phyloP scores from a whole-genome alignment of 768 basidiomycete species.

The Trametes coccinea region DNA sequence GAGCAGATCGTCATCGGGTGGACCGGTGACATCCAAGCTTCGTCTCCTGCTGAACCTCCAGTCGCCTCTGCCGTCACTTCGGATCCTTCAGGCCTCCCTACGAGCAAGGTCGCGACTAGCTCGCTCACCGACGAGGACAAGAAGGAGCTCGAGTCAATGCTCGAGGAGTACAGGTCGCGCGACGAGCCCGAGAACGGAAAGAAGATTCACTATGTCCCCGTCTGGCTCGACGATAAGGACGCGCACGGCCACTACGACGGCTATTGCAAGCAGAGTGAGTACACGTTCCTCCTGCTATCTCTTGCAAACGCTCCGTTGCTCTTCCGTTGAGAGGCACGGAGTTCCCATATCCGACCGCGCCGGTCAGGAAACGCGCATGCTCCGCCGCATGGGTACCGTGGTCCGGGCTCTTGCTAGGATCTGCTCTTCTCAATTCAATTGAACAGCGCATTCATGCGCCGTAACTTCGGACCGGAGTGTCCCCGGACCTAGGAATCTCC shows the following conservation, averaged over 20 bases:
- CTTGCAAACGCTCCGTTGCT: conserved; percentile 4
- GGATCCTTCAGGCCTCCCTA: conserved; percentile 17
- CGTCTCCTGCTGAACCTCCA: conserved; percentile 37
- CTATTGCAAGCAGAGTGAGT: conserved; percentile 95
- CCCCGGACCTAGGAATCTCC: conserved; percentile 1
- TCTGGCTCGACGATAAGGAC: conserved; percentile 88
- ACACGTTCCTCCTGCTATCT: background rate
- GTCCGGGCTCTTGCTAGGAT: background rate
- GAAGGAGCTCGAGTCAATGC: conserved; percentile 61
- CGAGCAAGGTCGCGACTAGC: conserved; percentile 45
- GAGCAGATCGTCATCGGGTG: conserved; percentile 93
- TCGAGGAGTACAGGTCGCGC: conserved; percentile 64
- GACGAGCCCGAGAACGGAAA: conserved; percentile 51
- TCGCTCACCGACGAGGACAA: conserved; percentile 63
- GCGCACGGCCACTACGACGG: conserved; percentile 96
- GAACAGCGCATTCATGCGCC: background rate
- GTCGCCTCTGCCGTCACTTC: conserved; percentile 26
- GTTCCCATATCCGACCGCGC: conserved; percentile 10
- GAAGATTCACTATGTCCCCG: conserved; percentile 78
- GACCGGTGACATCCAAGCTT: conserved; percentile 81
- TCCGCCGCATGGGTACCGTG: conserved; percentile 12
- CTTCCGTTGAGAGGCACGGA: background rate
- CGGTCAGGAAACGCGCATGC: background rate
- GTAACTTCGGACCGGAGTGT: conserved; percentile 15
- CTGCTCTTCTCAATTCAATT: background rate